Conservation (phyloP, 2,329 filamentous ascomycete genomes). For the Rutstroemia sp. region DNA sequence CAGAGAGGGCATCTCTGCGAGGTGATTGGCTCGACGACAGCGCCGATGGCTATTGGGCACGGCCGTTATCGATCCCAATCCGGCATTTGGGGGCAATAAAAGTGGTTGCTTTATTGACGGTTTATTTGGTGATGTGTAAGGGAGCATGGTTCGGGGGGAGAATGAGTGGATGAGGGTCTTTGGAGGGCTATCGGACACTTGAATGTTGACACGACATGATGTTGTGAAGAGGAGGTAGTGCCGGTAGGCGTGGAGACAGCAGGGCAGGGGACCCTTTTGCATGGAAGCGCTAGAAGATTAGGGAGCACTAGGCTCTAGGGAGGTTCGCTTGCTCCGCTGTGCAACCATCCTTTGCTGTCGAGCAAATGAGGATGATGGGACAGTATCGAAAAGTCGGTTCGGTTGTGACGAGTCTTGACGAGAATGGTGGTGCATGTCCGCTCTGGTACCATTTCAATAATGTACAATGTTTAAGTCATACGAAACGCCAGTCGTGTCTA, state of each 20-base stretch:
- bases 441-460: no score
- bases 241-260: constrained; percentile 3
- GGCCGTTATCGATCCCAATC: neutral
- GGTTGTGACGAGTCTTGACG: neutral
- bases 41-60: neutral
- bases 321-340: neutral
- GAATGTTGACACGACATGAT: constrained; percentile 8
- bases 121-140: neutral
- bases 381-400: neutral
- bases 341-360: neutral
- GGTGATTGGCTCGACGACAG: constrained; percentile 1
- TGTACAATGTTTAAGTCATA: neutral
- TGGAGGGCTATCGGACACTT: neutral
- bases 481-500: neutral
- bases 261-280: neutral
- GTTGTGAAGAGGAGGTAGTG: constrained; percentile 4
- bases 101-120: neutral
- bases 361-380: neutral
- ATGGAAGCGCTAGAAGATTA: constrained; percentile 10
- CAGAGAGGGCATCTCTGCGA: neutral
- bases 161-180: constrained; percentile 5
- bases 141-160: neutral
- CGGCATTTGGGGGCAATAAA: neutral
- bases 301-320: neutral
- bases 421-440: no score